These are phyloP conservation scores for Malus fusca DNA, from an alignment of 306 rosid genomes.

Conservation along the genomic window DNA sequence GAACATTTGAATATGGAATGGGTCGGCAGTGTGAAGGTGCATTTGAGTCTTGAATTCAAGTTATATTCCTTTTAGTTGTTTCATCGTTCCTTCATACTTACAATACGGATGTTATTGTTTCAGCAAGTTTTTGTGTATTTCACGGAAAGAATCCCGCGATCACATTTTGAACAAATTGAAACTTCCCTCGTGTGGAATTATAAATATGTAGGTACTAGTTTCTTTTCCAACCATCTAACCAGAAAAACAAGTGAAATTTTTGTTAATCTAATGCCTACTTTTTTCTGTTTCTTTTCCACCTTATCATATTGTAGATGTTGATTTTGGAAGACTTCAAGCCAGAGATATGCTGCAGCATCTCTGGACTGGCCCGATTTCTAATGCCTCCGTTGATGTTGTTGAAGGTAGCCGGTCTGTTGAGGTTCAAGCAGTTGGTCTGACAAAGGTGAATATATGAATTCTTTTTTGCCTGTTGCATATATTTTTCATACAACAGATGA, in stretches of 20 bases:
- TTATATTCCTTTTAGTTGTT: constrained; percentile 2
- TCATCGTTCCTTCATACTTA: constrained; percentile 18
- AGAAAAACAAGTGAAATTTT: background rate
- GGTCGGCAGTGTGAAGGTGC: constrained; percentile 83
- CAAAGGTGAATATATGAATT: constrained; percentile 46
- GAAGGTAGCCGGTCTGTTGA: constrained; percentile 94
- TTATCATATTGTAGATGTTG: constrained; percentile 48
- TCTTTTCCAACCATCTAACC: background rate
- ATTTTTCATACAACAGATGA: constrained; percentile 5
- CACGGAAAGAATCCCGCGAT: constrained; percentile 86
- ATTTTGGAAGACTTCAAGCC: constrained; percentile 92
- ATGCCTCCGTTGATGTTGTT: constrained; percentile 86
- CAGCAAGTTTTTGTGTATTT: constrained; percentile 74
- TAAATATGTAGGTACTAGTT: constrained; percentile 70
- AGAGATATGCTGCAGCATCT: constrained; percentile 97
- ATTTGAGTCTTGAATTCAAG: constrained; percentile 7
- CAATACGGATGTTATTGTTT: constrained; percentile 11
- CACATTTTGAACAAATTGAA: constrained; percentile 58
- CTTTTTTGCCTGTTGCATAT: constrained; percentile 6
- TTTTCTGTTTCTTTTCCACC: constrained; percentile 9
- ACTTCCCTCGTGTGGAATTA: constrained; percentile 97
- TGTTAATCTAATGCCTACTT: background rate
- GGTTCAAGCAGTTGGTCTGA: constrained; percentile 87
- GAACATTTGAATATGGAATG: constrained; percentile 94
- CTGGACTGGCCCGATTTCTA: constrained; percentile 95